Conservation (phyloP, 306 rosid species). For the Senna siamea region DNA sequence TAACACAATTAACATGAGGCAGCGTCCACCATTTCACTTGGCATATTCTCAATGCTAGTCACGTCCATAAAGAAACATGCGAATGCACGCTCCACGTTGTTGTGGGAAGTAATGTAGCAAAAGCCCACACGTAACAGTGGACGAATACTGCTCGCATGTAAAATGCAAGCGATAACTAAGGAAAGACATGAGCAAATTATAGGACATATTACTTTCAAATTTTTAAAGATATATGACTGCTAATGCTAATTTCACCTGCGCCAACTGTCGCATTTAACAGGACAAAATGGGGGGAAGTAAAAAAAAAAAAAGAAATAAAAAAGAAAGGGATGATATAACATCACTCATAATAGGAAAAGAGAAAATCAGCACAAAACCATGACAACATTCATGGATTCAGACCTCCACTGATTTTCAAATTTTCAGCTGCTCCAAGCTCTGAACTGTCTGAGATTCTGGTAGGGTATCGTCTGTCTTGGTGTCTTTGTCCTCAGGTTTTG, state of each 20-base stretch:
- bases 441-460: conserved; percentile 51
- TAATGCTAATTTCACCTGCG: conserved; percentile 67
- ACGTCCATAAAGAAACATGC: conserved; percentile 7
- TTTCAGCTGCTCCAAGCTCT: conserved; percentile 69
- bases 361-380: conserved; percentile 62
- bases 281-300: conserved; percentile 41
- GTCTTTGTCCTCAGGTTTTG: conserved; percentile 48
- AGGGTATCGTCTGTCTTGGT: conserved; percentile 40
- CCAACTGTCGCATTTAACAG: conserved; percentile 61
- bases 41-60: background rate
- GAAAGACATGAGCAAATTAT: conserved; percentile 35
- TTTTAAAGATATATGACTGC: conserved; percentile 53
- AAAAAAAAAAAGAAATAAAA: background rate
- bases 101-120: background rate
- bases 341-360: conserved; percentile 56
- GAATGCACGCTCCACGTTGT: background rate
- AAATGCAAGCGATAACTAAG: background rate
- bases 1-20: background rate
- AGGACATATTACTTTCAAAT: conserved; percentile 54
- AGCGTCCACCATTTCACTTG: background rate
- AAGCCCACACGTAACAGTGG: background rate
- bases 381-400: conserved; percentile 44
- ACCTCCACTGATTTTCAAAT: conserved; percentile 57
- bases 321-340: conserved; percentile 46
- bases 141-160: background rate